Conservation (phyloP, 2,329 filamentous ascomycete species). For the Scedosporium boydii region DNA sequence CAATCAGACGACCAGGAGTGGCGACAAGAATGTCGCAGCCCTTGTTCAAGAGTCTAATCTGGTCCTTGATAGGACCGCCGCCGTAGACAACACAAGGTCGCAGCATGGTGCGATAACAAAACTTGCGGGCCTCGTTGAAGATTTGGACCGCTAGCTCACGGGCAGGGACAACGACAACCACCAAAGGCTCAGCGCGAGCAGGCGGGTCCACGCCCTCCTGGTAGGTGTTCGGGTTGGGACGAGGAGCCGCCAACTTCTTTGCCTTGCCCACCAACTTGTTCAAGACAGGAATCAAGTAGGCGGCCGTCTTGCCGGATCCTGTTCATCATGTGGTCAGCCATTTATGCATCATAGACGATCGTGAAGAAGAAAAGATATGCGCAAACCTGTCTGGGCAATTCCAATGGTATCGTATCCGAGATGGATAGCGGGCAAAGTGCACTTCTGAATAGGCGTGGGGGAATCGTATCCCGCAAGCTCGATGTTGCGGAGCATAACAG, state of each 20-base stretch:
- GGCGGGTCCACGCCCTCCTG: conserved; percentile 31
- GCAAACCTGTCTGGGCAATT: conserved; percentile 77
- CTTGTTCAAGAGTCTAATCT: conserved; percentile 63
- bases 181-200: conserved; percentile 74
- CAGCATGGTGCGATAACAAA: conserved; percentile 92
- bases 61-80: conserved; percentile 61
- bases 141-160: conserved; percentile 91
- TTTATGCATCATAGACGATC: not conserved
- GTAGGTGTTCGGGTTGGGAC: conserved; percentile 55
- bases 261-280: conserved; percentile 94
- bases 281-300: conserved; percentile 80
- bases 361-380: not conserved
- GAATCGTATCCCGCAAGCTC: conserved; percentile 57
- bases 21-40: conserved; percentile 87
- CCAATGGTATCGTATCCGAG: conserved; percentile 75
- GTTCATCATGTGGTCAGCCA: conserved; percentile 2
- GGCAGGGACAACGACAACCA: conserved; percentile 76
- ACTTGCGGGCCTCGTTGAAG: conserved; percentile 84
- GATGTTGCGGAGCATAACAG: conserved; percentile 71
- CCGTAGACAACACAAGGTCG: conserved; percentile 87
- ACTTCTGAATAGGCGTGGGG: conserved; percentile 84
- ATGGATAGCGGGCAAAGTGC: conserved; percentile 70
- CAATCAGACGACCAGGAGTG: conserved; percentile 75
- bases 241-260: conserved; percentile 71
- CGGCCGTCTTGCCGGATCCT: conserved; percentile 96